These are phyloP conservation scores for Piromyces finnis DNA, from an alignment of 192 early-diverging fungal genomes.

Conservation along the genomic window DNA sequence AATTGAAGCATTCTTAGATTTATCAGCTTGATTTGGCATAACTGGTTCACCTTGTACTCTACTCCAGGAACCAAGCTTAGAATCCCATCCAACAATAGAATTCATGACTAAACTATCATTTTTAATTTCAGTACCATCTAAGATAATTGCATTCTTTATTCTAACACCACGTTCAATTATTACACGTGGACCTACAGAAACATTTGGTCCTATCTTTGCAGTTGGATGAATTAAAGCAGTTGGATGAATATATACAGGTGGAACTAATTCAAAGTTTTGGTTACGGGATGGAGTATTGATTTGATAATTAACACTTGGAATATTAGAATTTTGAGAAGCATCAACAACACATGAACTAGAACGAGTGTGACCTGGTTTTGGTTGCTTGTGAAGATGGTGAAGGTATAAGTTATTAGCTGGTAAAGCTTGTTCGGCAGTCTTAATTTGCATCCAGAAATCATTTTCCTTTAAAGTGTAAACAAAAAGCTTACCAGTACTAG, in stretches of 20 bases:
- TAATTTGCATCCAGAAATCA: constrained; percentile 94
- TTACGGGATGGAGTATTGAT: background rate
- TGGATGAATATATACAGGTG: constrained; percentile 88
- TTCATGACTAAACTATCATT: constrained; percentile 72
- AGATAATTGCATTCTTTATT: constrained; percentile 79
- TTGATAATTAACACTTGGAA: background rate
- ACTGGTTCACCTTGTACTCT: constrained; percentile 82
- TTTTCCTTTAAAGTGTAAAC: constrained; percentile 53
- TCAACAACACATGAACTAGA: background rate
- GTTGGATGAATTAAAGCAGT: constrained; percentile 81
- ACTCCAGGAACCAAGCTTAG: constrained; percentile 80
- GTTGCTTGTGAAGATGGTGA: constrained; percentile 39
- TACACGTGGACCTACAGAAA: constrained; percentile 79
- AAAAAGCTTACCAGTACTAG: constrained; percentile 67
- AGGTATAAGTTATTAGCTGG: constrained; percentile 86
- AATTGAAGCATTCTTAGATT: constrained; percentile 80
- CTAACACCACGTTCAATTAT: constrained; percentile 80
- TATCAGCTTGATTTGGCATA: constrained; percentile 14
- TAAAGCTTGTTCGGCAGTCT: constrained; percentile 72
- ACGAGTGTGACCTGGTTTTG: background rate
- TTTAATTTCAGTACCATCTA: constrained; percentile 84
- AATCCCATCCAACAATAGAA: constrained; percentile 84
- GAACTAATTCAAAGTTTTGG: constrained; percentile 57
- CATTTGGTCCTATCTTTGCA: constrained; percentile 88
- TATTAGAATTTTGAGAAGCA: background rate